These are phyloP conservation scores for Diplogelasinospora grovesii DNA, from an alignment of 495 filamentous ascomycete species.

Conservation along the genomic window DNA sequence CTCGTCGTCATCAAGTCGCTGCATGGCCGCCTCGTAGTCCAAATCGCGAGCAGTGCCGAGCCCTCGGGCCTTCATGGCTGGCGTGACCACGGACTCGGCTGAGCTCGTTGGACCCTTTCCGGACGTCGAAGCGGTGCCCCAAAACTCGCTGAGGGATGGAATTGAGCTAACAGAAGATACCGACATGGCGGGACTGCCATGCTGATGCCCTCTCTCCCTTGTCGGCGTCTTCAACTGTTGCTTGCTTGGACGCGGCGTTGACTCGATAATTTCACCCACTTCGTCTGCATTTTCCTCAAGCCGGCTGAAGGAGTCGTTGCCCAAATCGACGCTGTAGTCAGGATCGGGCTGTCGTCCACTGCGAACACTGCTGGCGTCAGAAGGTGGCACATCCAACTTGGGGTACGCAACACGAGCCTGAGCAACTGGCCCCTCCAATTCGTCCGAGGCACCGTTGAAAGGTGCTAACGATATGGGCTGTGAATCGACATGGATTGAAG, in stretches of 20 bases:
- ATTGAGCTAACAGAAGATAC: conserved; percentile 22
- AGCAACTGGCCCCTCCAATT: conserved; percentile 3
- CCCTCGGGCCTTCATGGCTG: conserved; percentile 16
- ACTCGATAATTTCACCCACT: not conserved
- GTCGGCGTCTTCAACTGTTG: not conserved
- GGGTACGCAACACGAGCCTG: conserved; percentile 11
- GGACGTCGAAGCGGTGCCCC: conserved; percentile 21
- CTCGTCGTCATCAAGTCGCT: conserved; percentile 23
- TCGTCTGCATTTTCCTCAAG: conserved; percentile 17
- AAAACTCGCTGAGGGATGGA: conserved; percentile 33
- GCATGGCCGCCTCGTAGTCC: conserved; percentile 32
- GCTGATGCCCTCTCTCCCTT: conserved; percentile 8
- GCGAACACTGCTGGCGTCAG: conserved; percentile 26
- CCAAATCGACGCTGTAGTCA: conserved; percentile 22
- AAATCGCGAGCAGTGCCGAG: conserved; percentile 13
- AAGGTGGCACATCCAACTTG: conserved; percentile 12
- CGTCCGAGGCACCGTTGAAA: conserved; percentile 24
- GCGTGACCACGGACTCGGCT: conserved; percentile 8
- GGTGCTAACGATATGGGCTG: conserved; percentile 21
- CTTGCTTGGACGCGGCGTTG: not conserved
- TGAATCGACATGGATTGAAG: conserved; percentile 15
- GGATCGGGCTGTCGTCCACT: conserved; percentile 36
- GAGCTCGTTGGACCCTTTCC: conserved; percentile 19
- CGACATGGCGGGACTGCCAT: conserved; percentile 7
- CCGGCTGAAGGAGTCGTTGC: conserved; percentile 15